Evolutionary conservation across 208 protist genomes (phyloP).

Genomic region (Trichomonas tenax): DNA sequence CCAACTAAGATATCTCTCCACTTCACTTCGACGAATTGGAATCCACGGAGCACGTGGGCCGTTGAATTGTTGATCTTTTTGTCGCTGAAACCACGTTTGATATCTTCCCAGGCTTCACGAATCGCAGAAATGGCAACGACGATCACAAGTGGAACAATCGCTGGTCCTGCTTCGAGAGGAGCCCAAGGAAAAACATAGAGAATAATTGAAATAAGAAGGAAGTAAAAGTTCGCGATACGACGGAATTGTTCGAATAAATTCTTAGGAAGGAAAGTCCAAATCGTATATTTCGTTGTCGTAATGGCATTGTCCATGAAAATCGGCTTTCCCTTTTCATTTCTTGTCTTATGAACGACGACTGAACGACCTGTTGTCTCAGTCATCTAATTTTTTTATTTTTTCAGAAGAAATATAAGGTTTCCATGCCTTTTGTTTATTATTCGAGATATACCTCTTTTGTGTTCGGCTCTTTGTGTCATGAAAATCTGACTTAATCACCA

Average conservation of each 20-base stretch:
- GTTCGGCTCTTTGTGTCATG: too few relatives aligned
- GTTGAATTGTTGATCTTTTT: neutral
- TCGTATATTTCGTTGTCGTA: conserved; percentile 36
- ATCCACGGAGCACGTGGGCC: neutral
- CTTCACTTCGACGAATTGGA: conserved; percentile 33
- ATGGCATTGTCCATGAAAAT: conserved; percentile 30
- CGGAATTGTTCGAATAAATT: conserved; percentile 30
- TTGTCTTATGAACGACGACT: neutral
- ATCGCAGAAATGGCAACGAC: neutral
- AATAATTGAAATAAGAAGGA: conserved; percentile 36
- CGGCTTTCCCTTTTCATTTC: neutral
- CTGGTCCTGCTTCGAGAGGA: neutral
- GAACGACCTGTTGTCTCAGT: neutral
- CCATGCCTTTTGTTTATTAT: too few relatives aligned
- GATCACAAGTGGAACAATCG: neutral
- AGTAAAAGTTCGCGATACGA: conserved; percentile 23
- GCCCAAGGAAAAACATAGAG: neutral
- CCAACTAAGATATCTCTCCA: conserved; percentile 49
- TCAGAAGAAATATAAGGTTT: too few relatives aligned
- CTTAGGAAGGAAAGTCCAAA: conserved; percentile 38
- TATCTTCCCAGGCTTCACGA: conserved; percentile 29
- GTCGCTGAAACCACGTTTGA: neutral
- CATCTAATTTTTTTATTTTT: neutral
- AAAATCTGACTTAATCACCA: too few relatives aligned
- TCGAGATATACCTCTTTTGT: too few relatives aligned